A percentile compares a stretch with the other conserved stretches of the same genome.
Conservation (phyloP, 202 grass and related monocot species). For the Brachypodium distachyon region DNA sequence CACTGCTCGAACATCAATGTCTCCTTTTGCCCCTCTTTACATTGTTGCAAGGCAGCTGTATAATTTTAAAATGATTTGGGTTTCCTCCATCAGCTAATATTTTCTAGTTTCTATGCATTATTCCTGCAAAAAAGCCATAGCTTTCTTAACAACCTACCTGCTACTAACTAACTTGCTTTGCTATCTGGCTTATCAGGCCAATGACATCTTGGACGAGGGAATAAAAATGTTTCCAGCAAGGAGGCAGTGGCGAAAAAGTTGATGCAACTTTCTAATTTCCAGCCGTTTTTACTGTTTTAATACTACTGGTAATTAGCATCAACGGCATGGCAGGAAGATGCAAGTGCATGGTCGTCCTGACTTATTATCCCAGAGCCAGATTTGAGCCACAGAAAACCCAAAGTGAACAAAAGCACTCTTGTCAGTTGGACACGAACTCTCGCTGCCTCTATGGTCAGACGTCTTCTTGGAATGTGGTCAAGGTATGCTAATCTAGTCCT, state of each 20-base stretch:
- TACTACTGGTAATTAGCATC: not conserved
- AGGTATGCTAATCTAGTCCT: not conserved
- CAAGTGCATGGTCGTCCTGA: constrained; percentile 43
- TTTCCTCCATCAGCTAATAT: too few species aligned
- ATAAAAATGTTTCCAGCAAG: not conserved
- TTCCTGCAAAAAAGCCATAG: too few species aligned
- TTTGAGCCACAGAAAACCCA: constrained; percentile 32
- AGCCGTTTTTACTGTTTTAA: not conserved
- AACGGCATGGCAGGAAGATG: constrained; percentile 50
- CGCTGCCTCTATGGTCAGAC: constrained; percentile 43
- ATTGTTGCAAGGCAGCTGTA: not conserved
- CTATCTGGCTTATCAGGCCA: not conserved
- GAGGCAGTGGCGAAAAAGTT: constrained; percentile 32
- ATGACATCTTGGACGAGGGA: not conserved
- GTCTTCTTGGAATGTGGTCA: constrained; percentile 29
- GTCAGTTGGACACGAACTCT: constrained; percentile 10
- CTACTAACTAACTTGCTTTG: not conserved
- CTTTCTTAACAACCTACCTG: too few species aligned
- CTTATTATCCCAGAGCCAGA: constrained; percentile 33
- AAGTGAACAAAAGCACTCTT: constrained; percentile 37
- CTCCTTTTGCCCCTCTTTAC: not conserved
- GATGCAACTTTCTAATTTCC: not conserved
- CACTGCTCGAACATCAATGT: not conserved
- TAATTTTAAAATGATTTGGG: too few species aligned
- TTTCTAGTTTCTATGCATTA: too few species aligned